Conservation (phyloP, 208 protist species). For the Naegleria lovaniensis region DNA sequence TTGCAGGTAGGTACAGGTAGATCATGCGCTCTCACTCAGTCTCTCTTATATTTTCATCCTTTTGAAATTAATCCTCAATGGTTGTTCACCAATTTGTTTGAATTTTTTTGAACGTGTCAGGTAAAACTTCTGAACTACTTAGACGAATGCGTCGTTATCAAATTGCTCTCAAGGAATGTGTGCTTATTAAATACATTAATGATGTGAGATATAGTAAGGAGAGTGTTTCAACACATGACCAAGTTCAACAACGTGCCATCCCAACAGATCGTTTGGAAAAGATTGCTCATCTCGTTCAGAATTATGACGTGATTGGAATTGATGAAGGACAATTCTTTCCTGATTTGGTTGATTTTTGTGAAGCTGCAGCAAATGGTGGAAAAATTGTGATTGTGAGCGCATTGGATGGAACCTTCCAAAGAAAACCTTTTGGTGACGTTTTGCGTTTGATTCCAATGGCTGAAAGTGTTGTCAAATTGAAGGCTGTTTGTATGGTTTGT, state of each 20-base stretch:
- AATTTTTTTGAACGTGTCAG: no score
- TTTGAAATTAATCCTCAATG: no score
- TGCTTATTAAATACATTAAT: slow-evolving; percentile 80
- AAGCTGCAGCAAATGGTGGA: slow-evolving; percentile 65
- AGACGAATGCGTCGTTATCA: slow-evolving; percentile 70
- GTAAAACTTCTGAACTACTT: slow-evolving; percentile 87
- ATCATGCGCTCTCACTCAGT: neutral
- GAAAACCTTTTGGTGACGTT: slow-evolving; percentile 73
- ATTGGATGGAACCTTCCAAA: slow-evolving; percentile 81
- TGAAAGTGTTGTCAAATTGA: slow-evolving; percentile 79
- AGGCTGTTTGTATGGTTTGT: slow-evolving; percentile 81
- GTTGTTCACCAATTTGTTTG: no score
- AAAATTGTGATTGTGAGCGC: slow-evolving; percentile 85
- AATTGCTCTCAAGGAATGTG: slow-evolving; percentile 61
- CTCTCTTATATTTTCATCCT: neutral
- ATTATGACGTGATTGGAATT: slow-evolving; percentile 78
- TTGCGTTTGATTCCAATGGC: slow-evolving; percentile 70
- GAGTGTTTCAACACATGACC: slow-evolving; percentile 70
- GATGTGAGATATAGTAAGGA: slow-evolving; percentile 74
- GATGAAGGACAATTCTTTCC: slow-evolving; percentile 86
- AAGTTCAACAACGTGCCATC: slow-evolving; percentile 55
- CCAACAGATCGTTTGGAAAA: slow-evolving; percentile 55
- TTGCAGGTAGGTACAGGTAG: slow-evolving; percentile 56
- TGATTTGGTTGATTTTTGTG: slow-evolving; percentile 78
- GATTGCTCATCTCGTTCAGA: slow-evolving; percentile 52